Base-by-base conservation (phyloP, 805 yeast genomes). In the Candida khao-thaluensis region DNA sequence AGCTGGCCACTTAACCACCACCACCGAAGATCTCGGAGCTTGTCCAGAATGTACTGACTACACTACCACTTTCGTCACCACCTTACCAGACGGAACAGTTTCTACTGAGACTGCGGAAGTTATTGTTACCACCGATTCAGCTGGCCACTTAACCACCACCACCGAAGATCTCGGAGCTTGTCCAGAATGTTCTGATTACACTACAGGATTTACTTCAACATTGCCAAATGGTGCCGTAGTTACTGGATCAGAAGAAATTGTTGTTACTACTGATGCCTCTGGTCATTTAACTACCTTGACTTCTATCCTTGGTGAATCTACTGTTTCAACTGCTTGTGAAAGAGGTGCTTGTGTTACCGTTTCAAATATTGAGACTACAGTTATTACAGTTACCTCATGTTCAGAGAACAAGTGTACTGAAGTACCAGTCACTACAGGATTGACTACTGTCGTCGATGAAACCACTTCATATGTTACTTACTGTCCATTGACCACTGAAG, bases 341-440 rank as follows among this genome's bases (percentile, higher is more conserved):
- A 40, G 40, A 31, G 43, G 43, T 26, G 22, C 21, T 18, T 40
- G 40, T 32, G 37, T 36, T 11, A 21, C 44, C 7, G 40, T 38
- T 12, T 28, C 42, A 16, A 21, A 30, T 4, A 26, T 37, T 18
- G 30, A 45, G n/a, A 59, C 65, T 32, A 60, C 66, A 23, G 59
- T 60, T 29, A 46, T 61, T 26, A 62, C 68, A 36, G 50, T 60
- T 45, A 62, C 69, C 28, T 59, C 67, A 21, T 64, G 71, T 47
- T 47, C 54, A 10, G 53, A 57, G 42, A 31, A 60, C 51, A 47
- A 42, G 35, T 66, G 71, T 49, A 28, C 44, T 11, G 46, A 50
- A 32, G 49, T 40, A 17, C 51, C 62, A 21, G 60, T 58, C 30
- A 60, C 66, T 46, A 62, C 68, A 31, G 66, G 66, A 46, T 44